Base-by-base conservation (phyloP, 257 asterid species). In the Coffea canephora region DNA sequence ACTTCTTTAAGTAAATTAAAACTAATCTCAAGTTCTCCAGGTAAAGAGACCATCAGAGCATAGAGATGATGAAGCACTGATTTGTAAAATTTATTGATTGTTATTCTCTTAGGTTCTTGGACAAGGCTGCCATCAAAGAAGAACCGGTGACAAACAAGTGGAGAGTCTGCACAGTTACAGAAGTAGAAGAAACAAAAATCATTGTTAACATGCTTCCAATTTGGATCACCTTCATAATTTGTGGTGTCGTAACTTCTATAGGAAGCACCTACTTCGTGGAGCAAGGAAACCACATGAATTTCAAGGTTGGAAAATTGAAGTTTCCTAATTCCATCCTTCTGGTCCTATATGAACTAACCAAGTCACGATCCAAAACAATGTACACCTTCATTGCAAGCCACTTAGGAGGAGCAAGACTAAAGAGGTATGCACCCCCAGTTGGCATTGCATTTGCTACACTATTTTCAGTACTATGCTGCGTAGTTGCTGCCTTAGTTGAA, bases 241-340 rank as follows among this genome's bases (percentile, higher is more conserved):
- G 90, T 48, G 97, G 97, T 0, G 59, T 87, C 0, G 86, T 90
- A 3, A 82, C 86, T 70, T 90, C 97, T 0, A 50, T 85, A 8
- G 89, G 90, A 72, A 90, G 83, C 80, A 91, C 94, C 8, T 91
- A 90, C 89, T 91, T 91, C 48, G 74, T 89, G 3, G 95, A 90
- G 79, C 97, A 91, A 86, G 90, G 91, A 5, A 89, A 71, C 23
- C 73, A 81, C 77, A 81, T 92, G 92, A 75, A 87, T 66, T 87
- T 85, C n/a, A 85, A 77, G 62, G 57, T 89, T 1, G 95, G 95
- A n/a, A 72, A 80, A 62, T 77, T 88, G 86, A 89, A 77, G 31
- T 78, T 88, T 27, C 93, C 97, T 71, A 83, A 82, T 15, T 90
- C 82, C 0, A 69, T 79, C 25, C 68, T 90, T 57, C 79, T 86